Conservation (phyloP, 768 basidiomycete species). For the Leccinum subgranulosum region DNA sequence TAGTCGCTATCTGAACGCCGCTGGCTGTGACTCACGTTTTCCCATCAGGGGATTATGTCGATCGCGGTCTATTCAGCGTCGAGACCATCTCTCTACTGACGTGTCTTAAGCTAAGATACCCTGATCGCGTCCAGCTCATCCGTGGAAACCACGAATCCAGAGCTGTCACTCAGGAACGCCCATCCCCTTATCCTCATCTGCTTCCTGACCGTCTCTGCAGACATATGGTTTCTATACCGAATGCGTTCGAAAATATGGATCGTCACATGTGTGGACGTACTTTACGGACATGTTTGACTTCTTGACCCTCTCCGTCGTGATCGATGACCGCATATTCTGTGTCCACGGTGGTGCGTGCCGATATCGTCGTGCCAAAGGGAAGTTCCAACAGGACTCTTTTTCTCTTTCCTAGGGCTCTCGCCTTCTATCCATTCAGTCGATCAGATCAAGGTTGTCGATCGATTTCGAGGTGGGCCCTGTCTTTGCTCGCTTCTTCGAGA, state of each 20-base stretch:
- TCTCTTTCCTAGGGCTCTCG: slow-evolving; percentile 64
- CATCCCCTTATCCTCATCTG: background rate
- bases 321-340: slow-evolving; percentile 98
- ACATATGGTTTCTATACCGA: slow-evolving; percentile 99
- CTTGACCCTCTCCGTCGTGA: slow-evolving; percentile 93
- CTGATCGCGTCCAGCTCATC: slow-evolving; percentile 94
- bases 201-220: slow-evolving; percentile 42
- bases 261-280: slow-evolving; percentile 96
- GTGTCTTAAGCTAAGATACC: slow-evolving; percentile 95
- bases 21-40: slow-evolving; percentile 4
- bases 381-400: slow-evolving; percentile 1
- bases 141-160: slow-evolving; percentile 97
- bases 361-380: background rate
- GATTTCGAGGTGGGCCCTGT: slow-evolving; percentile 76
- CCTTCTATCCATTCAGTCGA: slow-evolving; percentile 99
- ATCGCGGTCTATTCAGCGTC: slow-evolving; percentile 95
- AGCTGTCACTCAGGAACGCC: slow-evolving; percentile 92
- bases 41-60: slow-evolving; percentile 89
- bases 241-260: slow-evolving; percentile 96
- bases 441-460: slow-evolving; percentile 98
- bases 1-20: slow-evolving; percentile 26
- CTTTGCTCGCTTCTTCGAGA: slow-evolving; percentile 20
- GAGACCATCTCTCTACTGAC: slow-evolving; percentile 97
- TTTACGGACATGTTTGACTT: slow-evolving; percentile 99
- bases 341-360: slow-evolving; percentile 83